Evolutionary conservation across 106 monocot genomes (phyloP), one percentile per base, ranked within the genome.

Genomic region (Dioscorea zingiberensis): DNA sequence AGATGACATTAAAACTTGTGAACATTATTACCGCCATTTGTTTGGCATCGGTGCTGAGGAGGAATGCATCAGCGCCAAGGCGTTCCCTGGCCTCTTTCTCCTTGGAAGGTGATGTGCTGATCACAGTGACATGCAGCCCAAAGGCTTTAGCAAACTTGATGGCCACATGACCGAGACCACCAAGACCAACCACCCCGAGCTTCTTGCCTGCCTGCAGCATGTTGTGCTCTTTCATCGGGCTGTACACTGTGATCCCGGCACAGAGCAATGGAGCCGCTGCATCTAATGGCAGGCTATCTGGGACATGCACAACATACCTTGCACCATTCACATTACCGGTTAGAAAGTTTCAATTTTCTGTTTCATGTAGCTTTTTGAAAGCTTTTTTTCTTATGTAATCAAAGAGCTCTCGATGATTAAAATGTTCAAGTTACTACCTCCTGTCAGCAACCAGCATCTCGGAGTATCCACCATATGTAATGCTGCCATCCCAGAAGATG

Each of bases 381-480:
- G 38, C 9, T 38, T 8, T 38, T 6, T 38, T 38, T 38, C 9
- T 10, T 10, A 10, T 38, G 6, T 8, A 1, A 38, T 2, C 0
- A 38, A 38, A 6, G 4, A 17, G 13, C 29, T 51, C 15, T 51
- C 4, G 51, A 51, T 2, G 51, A 51, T 38, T 38, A 38, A 38
- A 1, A 38, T 8, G 38, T 38, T 38, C 46, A 47, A 47, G 2
- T 51, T 2, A 12, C 0, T 18, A 93, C 81, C 86, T 76, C 16
- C 76, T 70, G 74, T 93, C 49, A 9, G 93, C 85, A 8, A 93
- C 86, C 2, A 93, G 54, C 81, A 89, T 83, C 1, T 54, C 22
- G 25, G 89, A 93, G 73, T 86, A 93, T 46, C 93, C 93, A 27
- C 93, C 93, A 54, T 89, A 93, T 29, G 93, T 93, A 78, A 81